phyloP scores from a whole-genome alignment of 345 rosid species.

The Cardamine occulta region DNA sequence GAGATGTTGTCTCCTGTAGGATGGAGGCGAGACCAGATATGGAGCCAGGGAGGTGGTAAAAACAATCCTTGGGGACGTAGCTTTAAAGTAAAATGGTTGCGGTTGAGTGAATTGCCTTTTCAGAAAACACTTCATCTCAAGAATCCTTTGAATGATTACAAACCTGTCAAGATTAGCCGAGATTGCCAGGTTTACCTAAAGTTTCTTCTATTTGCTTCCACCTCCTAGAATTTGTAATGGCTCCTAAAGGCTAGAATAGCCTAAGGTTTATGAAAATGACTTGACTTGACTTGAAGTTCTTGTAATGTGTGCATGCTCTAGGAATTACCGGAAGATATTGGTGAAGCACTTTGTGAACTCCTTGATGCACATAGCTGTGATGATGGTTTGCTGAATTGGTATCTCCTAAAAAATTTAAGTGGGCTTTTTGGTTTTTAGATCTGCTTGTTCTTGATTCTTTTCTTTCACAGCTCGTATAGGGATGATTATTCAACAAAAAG shows the following conservation, averaged over 20 bases:
- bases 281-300: background rate
- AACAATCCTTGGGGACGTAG: constrained; percentile 92
- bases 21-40: constrained; percentile 87
- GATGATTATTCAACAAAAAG: constrained; percentile 61
- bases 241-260: constrained; percentile 10
- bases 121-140: constrained; percentile 93
- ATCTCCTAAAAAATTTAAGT: constrained; percentile 26
- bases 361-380: constrained; percentile 66
- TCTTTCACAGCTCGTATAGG: constrained; percentile 44
- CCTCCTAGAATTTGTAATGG: background rate
- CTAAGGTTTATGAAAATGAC: background rate
- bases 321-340: constrained; percentile 89
- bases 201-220: constrained; percentile 15
- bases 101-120: constrained; percentile 81
- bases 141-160: constrained; percentile 91
- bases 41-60: constrained; percentile 91
- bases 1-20: constrained; percentile 94
- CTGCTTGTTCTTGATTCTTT: constrained; percentile 33
- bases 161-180: constrained; percentile 97
- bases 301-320: constrained; percentile 39
- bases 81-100: constrained; percentile 91
- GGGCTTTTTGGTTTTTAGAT: constrained; percentile 13
- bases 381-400: constrained; percentile 60
- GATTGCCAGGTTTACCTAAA: constrained; percentile 79
- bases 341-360: constrained; percentile 91